Percentiles rank a stretch among this genome's conserved stretches.
Evolutionary conservation across 2,329 filamentous ascomycete genomes (phyloP).

Genomic region (Aspergillus unguis): DNA sequence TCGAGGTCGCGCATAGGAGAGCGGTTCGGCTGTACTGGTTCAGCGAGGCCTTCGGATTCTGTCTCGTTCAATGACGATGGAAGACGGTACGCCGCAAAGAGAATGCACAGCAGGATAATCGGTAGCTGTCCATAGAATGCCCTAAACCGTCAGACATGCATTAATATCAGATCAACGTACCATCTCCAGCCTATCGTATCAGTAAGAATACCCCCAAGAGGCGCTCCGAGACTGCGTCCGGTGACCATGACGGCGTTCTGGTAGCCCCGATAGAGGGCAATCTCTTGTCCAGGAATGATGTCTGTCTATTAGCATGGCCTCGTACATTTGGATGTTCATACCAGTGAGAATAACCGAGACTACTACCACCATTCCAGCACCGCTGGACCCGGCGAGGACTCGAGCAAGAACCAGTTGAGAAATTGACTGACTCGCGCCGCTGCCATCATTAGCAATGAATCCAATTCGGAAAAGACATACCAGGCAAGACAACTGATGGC

Average conservation of each 20-base stretch:
- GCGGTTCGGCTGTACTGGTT: background rate
- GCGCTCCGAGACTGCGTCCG: constrained; percentile 57
- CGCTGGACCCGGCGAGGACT: constrained; percentile 36
- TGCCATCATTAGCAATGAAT: background rate
- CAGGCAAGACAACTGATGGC: constrained; percentile 22
- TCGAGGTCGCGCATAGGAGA: constrained; percentile 9
- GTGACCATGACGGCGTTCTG: constrained; percentile 45
- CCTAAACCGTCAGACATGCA: constrained; percentile 27
- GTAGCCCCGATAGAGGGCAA: constrained; percentile 45
- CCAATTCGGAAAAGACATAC: background rate
- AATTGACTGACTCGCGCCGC: constrained; percentile 12
- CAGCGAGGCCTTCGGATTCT: background rate
- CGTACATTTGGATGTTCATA: background rate
- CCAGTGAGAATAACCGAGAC: constrained; percentile 42
- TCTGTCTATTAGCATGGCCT: constrained; percentile 22
- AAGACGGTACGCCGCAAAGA: constrained; percentile 28
- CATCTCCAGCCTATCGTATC: constrained; percentile 70
- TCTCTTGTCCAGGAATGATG: constrained; percentile 42
- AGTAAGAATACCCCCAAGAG: constrained; percentile 66
- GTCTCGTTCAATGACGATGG: constrained; percentile 6
- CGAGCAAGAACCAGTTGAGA: constrained; percentile 33
- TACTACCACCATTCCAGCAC: constrained; percentile 38
- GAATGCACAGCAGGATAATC: constrained; percentile 51
- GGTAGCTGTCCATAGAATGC: constrained; percentile 59
- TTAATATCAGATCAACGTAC: constrained; percentile 29